Conservation (phyloP, 495 filamentous ascomycete species). For the Aspergillus biplanus region DNA sequence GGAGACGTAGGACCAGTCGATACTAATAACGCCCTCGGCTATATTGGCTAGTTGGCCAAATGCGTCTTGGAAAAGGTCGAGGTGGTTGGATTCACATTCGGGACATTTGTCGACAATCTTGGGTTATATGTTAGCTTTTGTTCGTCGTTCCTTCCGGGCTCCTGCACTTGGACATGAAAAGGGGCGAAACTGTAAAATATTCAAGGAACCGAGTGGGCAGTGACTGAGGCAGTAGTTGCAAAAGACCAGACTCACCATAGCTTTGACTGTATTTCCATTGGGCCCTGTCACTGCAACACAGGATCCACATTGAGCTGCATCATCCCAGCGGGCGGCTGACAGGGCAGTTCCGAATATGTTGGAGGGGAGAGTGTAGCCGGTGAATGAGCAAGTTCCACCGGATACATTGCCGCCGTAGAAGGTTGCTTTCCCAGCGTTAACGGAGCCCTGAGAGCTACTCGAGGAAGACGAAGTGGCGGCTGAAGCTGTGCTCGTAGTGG, state of each 20-base stretch:
- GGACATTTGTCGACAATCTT: slow-evolving; percentile 67
- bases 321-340: slow-evolving; percentile 53
- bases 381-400: slow-evolving; percentile 62
- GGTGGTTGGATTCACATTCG: slow-evolving; percentile 56
- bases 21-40: slow-evolving; percentile 56
- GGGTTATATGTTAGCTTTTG: slow-evolving; percentile 2
- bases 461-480: slow-evolving; percentile 26
- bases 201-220: too few relatives aligned
- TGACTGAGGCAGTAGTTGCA: too few relatives aligned
- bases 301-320: slow-evolving; percentile 57
- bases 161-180: neutral
- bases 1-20: slow-evolving; percentile 53
- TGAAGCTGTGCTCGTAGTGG: slow-evolving; percentile 7
- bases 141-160: neutral
- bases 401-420: slow-evolving; percentile 62
- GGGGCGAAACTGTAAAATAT: neutral
- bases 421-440: slow-evolving; percentile 45
- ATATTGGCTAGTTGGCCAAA: slow-evolving; percentile 51
- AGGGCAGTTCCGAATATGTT: slow-evolving; percentile 58
- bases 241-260: slow-evolving; percentile 54
- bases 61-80: slow-evolving; percentile 62
- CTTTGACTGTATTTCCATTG: slow-evolving; percentile 58
- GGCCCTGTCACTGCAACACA: slow-evolving; percentile 60
- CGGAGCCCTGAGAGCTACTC: slow-evolving; percentile 11
- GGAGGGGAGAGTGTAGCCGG: slow-evolving; percentile 59